phyloP scores from a whole-genome alignment of 495 filamentous ascomycete genomes.

The Penicillium roqueforti region DNA sequence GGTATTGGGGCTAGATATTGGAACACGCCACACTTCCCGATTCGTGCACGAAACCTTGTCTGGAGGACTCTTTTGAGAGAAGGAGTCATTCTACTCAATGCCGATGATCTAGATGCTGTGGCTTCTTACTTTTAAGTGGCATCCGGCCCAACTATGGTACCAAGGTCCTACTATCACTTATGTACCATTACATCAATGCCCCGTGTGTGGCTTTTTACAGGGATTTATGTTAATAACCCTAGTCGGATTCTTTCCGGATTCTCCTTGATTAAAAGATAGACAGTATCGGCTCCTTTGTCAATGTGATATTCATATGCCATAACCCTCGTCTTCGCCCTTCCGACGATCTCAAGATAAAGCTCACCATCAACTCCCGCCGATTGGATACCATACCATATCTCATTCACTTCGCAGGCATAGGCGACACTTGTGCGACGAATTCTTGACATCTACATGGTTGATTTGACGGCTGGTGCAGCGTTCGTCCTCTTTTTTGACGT shows the following conservation, averaged over 20 bases:
- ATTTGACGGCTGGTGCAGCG: slow-evolving; percentile 11
- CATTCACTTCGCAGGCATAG: slow-evolving; percentile 12
- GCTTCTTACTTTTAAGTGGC: slow-evolving; percentile 32
- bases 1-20: slow-evolving; percentile 71
- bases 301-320: background rate
- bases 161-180: background rate
- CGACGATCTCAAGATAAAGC: background rate
- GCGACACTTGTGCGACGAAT: slow-evolving; percentile 21
- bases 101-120: slow-evolving; percentile 66
- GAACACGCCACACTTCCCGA: slow-evolving; percentile 65
- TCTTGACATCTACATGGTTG: slow-evolving; percentile 13
- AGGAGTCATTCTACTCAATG: slow-evolving; percentile 70
- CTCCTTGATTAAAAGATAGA: background rate
- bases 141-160: background rate
- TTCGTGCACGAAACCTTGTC: slow-evolving; percentile 60
- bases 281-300: background rate
- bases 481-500: slow-evolving; percentile 17
- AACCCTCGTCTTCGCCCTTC: background rate
- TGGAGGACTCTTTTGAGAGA: slow-evolving; percentile 65
- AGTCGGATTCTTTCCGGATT: background rate
- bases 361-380: too few relatives aligned
- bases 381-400: background rate
- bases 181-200: background rate
- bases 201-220: background rate
- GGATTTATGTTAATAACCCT: background rate